Base-by-base conservation (phyloP, 139 green algal species). In the Volvox reticuliferus region DNA sequence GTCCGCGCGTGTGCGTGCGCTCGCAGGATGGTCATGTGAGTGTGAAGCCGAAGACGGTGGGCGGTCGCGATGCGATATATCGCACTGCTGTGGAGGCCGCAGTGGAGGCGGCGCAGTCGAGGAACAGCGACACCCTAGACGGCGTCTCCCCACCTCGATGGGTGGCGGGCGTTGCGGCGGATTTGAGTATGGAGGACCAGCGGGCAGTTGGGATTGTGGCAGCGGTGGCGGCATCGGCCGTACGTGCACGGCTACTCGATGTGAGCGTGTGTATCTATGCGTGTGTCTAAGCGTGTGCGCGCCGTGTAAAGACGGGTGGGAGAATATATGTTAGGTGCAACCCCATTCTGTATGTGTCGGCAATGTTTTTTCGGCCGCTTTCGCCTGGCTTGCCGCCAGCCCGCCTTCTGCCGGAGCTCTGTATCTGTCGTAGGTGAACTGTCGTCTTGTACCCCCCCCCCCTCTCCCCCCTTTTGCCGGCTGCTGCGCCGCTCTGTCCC, bases 41-140 rank as follows among this genome's bases (percentile, higher is more conserved):
- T 16, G 92, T 94, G 3, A 79, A 90, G 26, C 89, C 93, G 55
- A 91, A 87, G 32, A 94, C 93, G 1, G 89, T 93, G 30, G 93
- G 93, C 16, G 91, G 86, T 18, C 78, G 93, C 22, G 93, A 95
- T 24, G 91, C 92, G 6, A 93, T 95, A 14, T 95, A 86, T 85
- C 89, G 89, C 12, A 76, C 92, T 20, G 93, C 92, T 65, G 91
- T 95, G 44, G 93, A 95, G 36, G 93, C 93, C 36, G 93, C 89
- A 26, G 87, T 91, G 80, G 82, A 37, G 36, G 87, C 83, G 62
- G 81, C 87, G 26, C 69, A 88, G 62, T 36, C 14, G 33, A 32
- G 62, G 5, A 80, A 82, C 35, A 28, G 65, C 22, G 44, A 75
- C 12, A 30, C 78, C 35, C 65, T 86, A 17, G 90, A 89, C 35